phyloP scores from a whole-genome alignment of 371 early-diverging fungal genomes.

The Actinomucor elegans region DNA sequence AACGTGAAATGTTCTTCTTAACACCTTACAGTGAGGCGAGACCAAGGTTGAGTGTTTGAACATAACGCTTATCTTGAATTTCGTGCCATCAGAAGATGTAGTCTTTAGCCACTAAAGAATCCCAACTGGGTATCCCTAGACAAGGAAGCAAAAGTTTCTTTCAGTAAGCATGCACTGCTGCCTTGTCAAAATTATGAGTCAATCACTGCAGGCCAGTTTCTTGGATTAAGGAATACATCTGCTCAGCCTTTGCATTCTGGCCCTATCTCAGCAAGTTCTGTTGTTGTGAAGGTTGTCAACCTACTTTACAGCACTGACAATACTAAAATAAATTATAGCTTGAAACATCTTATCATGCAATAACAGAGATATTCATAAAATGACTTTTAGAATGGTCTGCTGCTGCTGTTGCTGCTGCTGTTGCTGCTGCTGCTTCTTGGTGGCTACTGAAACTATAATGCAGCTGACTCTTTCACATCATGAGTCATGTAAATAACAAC shows the following conservation, averaged over 20 bases:
- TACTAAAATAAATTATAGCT: background rate
- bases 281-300: background rate
- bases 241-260: too few species aligned
- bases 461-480: slow-evolving; percentile 4
- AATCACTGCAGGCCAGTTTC: background rate
- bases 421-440: slow-evolving; percentile 2
- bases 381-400: slow-evolving; percentile 23
- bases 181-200: too few species aligned
- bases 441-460: slow-evolving; percentile 9
- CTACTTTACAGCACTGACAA: background rate
- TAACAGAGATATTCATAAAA: background rate
- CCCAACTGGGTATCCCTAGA: too few species aligned
- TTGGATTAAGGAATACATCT: background rate
- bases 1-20: too few species aligned
- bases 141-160: too few species aligned
- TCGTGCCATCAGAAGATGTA: too few species aligned
- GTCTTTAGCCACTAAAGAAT: too few species aligned
- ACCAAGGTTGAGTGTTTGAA: too few species aligned
- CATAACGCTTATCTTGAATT: too few species aligned
- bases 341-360: slow-evolving; percentile 7
- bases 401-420: slow-evolving; percentile 12
- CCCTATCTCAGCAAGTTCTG: too few species aligned
- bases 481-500: background rate
- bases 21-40: too few species aligned
- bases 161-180: too few species aligned